These are phyloP conservation scores for Plasmodium vivax DNA, from an alignment of 169 alveolate genomes.

Conservation along the genomic window DNA sequence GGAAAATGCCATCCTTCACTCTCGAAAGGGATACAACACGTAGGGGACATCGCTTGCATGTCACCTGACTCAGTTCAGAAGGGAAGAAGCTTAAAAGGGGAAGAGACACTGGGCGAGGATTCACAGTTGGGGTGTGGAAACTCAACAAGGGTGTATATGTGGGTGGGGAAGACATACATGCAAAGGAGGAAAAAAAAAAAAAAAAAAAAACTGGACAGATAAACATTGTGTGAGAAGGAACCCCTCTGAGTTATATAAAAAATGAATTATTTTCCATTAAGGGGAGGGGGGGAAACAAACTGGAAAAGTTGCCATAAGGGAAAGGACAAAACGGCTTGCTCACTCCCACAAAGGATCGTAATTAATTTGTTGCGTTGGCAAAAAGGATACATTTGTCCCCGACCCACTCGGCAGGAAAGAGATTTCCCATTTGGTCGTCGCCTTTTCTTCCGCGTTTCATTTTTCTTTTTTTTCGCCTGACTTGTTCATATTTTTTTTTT, in stretches of 20 bases:
- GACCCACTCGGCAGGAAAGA: not conserved
- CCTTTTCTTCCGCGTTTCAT: not conserved
- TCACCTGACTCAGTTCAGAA: not conserved
- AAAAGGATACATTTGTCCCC: not conserved
- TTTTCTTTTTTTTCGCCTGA: slow-evolving; percentile 9
- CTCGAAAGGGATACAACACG: not conserved
- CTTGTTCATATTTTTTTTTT: slow-evolving; percentile 4
- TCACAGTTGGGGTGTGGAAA: not conserved
- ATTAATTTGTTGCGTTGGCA: not conserved
- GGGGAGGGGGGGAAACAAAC: not conserved
- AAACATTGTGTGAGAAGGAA: not conserved
- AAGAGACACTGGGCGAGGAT: not conserved
- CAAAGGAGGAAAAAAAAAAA: not conserved
- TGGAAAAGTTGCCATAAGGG: not conserved
- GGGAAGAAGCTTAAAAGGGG: not conserved
- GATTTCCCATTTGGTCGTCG: not conserved
- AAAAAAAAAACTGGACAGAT: not conserved
- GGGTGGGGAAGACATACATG: not conserved
- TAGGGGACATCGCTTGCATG: not conserved
- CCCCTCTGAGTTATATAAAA: not conserved
- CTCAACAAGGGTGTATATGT: not conserved
- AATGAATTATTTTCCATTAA: not conserved
- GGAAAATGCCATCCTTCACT: not conserved
- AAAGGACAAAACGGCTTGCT: not conserved
- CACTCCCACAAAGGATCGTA: not conserved